Evolutionary conservation across 148 eudicot species (phyloP), one percentile per base, ranked within the genome.

Genomic region (Selenicereus undatus): DNA sequence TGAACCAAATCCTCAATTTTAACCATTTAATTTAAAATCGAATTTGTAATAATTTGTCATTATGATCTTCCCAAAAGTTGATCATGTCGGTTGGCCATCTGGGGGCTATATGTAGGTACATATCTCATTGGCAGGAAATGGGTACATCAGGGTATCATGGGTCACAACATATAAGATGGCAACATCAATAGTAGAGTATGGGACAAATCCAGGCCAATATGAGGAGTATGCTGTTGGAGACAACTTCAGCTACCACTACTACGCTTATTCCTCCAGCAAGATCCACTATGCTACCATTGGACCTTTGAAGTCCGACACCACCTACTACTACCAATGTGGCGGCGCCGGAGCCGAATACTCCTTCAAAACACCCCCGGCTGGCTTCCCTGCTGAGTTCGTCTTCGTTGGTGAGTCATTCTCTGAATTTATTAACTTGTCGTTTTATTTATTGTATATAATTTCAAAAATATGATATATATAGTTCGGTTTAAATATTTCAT

Each of bases 241-340:
- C 26, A 83, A 80, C 48, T 87, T 90, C 1, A 85, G 83, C 43
- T 95, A 95, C 71, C 82, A 81, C 8, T 95, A 91, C 85, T 90
- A 93, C 83, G 81, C 88, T 18, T 95, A 95, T 76, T 82, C 58
- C 27, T 95, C 98, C 13, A 94, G 91, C 11, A 82, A 86, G 65
- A 91, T 93, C 39, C 98, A 95, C 85, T 92, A 93, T 32, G 90
- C 88, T 8, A 90, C 82, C 1, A 90, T 93, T 21, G 98, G 98
- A 4, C 97, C 97, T 4, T 82, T 95, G 80, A 84, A 83, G 30
- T 86, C 94, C 2, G 54, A 69, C 84, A 93, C 96, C 0, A 89
- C 88, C 7, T 95, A 93, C 74, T 93, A 88, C 81, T 95, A 95
- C 83, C 76, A 89, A 20, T 87, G 90, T 52, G 93, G 97, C 58